Conservation (phyloP, 2,329 filamentous ascomycete genomes). For the Venturia aucupariae region DNA sequence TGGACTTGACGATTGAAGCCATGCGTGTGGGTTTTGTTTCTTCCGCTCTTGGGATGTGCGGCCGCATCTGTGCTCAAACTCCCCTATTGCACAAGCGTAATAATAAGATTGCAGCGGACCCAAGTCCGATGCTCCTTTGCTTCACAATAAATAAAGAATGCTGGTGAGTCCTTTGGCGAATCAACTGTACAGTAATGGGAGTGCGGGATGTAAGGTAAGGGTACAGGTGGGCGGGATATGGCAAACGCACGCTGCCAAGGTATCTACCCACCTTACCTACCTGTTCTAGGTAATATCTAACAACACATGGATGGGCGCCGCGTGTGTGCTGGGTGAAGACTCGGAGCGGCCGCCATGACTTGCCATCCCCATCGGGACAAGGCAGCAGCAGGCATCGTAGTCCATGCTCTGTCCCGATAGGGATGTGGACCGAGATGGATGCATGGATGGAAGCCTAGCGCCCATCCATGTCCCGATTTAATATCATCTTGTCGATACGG, state of each 20-base stretch:
- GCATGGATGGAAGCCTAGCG: no score
- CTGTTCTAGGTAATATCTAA: no score
- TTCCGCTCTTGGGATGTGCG: neutral
- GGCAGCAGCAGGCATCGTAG: neutral
- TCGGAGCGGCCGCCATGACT: no score
- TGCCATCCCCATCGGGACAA: no score
- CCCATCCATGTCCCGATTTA: no score
- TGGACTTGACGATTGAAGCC: slow-evolving; percentile 1
- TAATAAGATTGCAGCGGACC: slow-evolving; percentile 5
- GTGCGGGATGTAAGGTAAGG: no score
- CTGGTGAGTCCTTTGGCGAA: no score
- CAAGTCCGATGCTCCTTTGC: neutral
- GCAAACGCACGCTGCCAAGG: neutral
- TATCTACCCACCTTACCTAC: no score
- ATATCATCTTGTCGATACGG: no score
- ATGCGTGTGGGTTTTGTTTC: neutral
- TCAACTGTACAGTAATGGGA: no score
- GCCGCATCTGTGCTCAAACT: neutral
- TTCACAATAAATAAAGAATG: neutral
- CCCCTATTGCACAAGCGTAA: neutral
- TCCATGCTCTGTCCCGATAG: neutral
- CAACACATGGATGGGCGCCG: neutral
- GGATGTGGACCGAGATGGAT: neutral
- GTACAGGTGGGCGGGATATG: neutral
- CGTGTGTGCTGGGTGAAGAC: no score